These are phyloP conservation scores for Salix udensis DNA, from an alignment of 345 rosid species.

Conservation along the genomic window DNA sequence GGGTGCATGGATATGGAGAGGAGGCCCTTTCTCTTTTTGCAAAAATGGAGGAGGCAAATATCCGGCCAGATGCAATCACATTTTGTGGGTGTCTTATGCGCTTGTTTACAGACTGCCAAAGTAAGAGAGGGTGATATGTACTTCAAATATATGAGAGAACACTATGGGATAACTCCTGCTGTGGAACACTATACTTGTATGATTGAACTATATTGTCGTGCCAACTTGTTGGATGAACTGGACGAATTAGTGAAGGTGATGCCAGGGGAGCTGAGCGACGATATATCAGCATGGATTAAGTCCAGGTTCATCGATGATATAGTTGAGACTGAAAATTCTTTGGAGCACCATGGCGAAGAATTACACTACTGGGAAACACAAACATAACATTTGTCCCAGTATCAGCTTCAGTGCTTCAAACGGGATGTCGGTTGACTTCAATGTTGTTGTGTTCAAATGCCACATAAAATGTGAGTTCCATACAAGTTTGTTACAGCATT, in stretches of 20 bases:
- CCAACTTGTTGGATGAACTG: slow-evolving; percentile 27
- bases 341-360: slow-evolving; percentile 10
- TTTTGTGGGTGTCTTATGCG: slow-evolving; percentile 67
- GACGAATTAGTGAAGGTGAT: slow-evolving; percentile 11
- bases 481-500: not conserved
- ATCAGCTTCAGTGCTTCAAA: slow-evolving; percentile 32
- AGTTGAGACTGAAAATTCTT: slow-evolving; percentile 9
- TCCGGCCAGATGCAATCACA: slow-evolving; percentile 65
- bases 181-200: slow-evolving; percentile 55
- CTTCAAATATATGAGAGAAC: slow-evolving; percentile 44
- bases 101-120: slow-evolving; percentile 52
- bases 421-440: slow-evolving; percentile 39
- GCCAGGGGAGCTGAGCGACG: slow-evolving; percentile 19
- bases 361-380: not conserved
- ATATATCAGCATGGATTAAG: slow-evolving; percentile 19
- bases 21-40: slow-evolving; percentile 59
- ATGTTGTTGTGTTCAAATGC: slow-evolving; percentile 2
- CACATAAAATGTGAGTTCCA: not conserved
- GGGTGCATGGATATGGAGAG: slow-evolving; percentile 67
- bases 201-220: slow-evolving; percentile 51
- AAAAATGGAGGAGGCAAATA: slow-evolving; percentile 43
- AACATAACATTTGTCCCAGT: not conserved
- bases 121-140: slow-evolving; percentile 43
- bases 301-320: not conserved
- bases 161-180: slow-evolving; percentile 47